phyloP scores from a whole-genome alignment of 345 rosid species.

The Populus tremula region DNA sequence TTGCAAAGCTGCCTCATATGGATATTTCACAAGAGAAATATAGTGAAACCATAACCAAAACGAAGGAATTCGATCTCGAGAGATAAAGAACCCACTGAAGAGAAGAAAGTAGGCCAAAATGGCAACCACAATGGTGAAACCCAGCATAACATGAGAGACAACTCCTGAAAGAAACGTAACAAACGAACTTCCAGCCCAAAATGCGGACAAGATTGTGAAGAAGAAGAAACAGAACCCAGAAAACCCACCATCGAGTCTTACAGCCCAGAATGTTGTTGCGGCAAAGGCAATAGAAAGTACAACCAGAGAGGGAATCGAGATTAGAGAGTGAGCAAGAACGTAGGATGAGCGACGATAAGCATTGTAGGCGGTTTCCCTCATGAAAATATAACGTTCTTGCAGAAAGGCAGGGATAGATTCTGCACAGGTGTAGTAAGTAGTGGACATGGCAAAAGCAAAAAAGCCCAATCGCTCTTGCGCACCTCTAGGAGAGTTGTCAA shows the following conservation, averaged over 20 bases:
- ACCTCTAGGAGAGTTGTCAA: conserved; percentile 32
- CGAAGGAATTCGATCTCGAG: conserved; percentile 61
- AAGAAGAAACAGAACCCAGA: conserved; percentile 75
- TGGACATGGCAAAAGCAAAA: conserved; percentile 32
- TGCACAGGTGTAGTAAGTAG: conserved; percentile 34
- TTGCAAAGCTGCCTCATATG: conserved; percentile 50
- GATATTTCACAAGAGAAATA: conserved; percentile 79
- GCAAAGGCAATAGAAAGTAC: conserved; percentile 69
- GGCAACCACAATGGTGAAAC: conserved; percentile 80
- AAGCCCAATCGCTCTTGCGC: conserved; percentile 31
- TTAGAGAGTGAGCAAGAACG: conserved; percentile 74
- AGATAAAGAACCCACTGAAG: conserved; percentile 92
- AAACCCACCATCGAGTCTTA: conserved; percentile 70
- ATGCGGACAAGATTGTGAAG: conserved; percentile 60
- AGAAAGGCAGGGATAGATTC: conserved; percentile 32
- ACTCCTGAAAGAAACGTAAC: conserved; percentile 86
- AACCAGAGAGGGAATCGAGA: conserved; percentile 65
- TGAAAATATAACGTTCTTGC: conserved; percentile 32
- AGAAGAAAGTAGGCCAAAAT: conserved; percentile 79
- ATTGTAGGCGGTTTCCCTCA: conserved; percentile 36
- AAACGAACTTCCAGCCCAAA: conserved; percentile 95
- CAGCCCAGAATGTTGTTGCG: conserved; percentile 65
- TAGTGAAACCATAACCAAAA: conserved; percentile 97
- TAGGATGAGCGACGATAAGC: conserved; percentile 85
- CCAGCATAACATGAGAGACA: conserved; percentile 82